Conservation (phyloP, 129 eudicot genomes). For the Escallonia herrerae region DNA sequence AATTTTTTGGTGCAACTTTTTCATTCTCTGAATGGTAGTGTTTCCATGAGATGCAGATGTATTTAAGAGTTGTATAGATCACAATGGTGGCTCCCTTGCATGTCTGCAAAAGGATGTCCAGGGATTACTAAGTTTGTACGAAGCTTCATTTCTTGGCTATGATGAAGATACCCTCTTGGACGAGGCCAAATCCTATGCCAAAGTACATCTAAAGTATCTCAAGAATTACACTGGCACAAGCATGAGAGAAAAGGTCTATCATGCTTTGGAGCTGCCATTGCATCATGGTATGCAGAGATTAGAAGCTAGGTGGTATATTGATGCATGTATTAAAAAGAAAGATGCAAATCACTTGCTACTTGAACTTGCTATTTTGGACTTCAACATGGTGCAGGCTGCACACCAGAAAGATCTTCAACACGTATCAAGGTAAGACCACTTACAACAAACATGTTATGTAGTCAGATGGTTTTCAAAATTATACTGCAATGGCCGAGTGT, state of each 20-base stretch:
- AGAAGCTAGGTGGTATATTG: conserved; percentile 35
- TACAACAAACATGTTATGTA: no score
- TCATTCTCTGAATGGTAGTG: no score
- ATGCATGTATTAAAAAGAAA: conserved; percentile 12
- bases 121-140: conserved; percentile 29
- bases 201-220: not conserved
- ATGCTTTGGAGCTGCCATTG: conserved; percentile 27
- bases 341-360: conserved; percentile 19
- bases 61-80: conserved; percentile 17
- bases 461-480: no score
- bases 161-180: conserved; percentile 21
- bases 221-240: not conserved
- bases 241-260: conserved; percentile 4
- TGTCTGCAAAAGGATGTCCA: conserved; percentile 10
- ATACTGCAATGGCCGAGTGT: no score
- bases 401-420: conserved; percentile 24
- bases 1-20: no score
- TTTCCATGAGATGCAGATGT: not conserved
- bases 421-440: no score
- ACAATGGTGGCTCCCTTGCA: conserved; percentile 10
- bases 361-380: conserved; percentile 29
- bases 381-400: conserved; percentile 37
- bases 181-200: conserved; percentile 30
- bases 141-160: conserved; percentile 32
- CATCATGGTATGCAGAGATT: conserved; percentile 18